Evolutionary conservation across 441 rosid species (phyloP).

Genomic region (Syzygium syzygioides): DNA sequence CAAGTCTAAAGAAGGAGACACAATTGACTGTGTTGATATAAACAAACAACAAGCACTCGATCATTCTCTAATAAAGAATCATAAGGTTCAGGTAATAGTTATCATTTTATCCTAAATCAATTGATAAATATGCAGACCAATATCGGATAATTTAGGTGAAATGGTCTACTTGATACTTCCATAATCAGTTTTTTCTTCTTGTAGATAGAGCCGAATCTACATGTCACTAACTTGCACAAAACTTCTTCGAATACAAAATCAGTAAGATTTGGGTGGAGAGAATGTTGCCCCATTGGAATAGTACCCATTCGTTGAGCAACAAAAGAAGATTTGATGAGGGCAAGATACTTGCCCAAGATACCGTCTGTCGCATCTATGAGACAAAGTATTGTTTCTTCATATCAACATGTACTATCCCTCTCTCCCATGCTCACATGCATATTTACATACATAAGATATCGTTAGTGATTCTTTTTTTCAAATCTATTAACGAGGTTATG

Average conservation of each 20-base stretch:
- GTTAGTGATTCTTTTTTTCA: not conserved
- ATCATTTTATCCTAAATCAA: no score
- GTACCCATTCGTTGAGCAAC: not conserved
- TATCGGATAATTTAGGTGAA: no score
- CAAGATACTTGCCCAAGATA: not conserved
- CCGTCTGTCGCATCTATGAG: not conserved
- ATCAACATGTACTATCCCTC: not conserved
- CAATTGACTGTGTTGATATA: no score
- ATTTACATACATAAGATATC: not conserved
- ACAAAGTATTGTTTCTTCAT: not conserved
- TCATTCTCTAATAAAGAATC: no score
- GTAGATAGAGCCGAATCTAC: no score
- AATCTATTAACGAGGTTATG: not conserved
- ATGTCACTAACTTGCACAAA: no score
- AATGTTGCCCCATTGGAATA: not conserved
- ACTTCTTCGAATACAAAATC: not conserved
- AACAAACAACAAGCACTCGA: no score
- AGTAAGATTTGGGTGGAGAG: not conserved
- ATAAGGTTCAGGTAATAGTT: no score
- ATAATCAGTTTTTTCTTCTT: no score
- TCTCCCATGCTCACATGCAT: not conserved
- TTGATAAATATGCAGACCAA: no score
- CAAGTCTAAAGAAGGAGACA: no score
- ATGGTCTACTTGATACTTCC: no score
- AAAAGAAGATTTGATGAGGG: not conserved